Evolutionary conservation across 2,329 filamentous ascomycete species (phyloP).

Genomic region (Calonectria henricotiae): DNA sequence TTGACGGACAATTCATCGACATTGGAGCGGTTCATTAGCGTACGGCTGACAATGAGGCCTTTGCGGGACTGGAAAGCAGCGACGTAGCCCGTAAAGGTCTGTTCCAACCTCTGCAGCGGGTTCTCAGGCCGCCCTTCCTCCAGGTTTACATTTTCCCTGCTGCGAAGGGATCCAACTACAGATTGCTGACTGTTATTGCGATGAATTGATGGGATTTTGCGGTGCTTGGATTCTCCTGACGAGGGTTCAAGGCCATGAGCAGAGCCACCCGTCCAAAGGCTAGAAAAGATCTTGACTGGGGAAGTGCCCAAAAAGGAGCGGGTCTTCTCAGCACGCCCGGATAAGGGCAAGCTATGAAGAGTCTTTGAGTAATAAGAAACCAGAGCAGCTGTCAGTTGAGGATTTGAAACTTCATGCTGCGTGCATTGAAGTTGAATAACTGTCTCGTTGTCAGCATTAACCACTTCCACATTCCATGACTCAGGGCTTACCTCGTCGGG

Average conservation of each 20-base stretch:
- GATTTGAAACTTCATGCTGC: slow-evolving; percentile 79
- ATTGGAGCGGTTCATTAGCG: slow-evolving; percentile 78
- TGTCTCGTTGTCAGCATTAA: slow-evolving; percentile 61
- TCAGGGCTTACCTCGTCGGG: slow-evolving; percentile 76
- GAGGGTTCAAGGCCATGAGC: slow-evolving; percentile 59
- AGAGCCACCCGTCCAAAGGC: slow-evolving; percentile 78
- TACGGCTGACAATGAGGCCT: slow-evolving; percentile 87
- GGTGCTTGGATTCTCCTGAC: slow-evolving; percentile 58
- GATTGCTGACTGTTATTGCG: slow-evolving; percentile 68
- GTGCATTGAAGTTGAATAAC: slow-evolving; percentile 81
- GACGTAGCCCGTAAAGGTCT: slow-evolving; percentile 88
- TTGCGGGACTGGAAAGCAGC: slow-evolving; percentile 88
- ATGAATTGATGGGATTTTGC: slow-evolving; percentile 61
- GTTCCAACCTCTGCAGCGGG: slow-evolving; percentile 82
- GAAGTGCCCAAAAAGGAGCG: slow-evolving; percentile 84
- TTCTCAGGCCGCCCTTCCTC: slow-evolving; percentile 75
- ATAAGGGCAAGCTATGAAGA: slow-evolving; percentile 78
- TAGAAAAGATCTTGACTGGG: slow-evolving; percentile 92
- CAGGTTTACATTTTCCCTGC: slow-evolving; percentile 58
- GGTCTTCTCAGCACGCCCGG: slow-evolving; percentile 76
- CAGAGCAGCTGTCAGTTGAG: slow-evolving; percentile 76
- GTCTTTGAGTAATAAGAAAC: slow-evolving; percentile 86
- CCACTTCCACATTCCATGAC: background rate
- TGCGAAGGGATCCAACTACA: slow-evolving; percentile 70
- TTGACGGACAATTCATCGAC: slow-evolving; percentile 89